phyloP scores from a whole-genome alignment of 352 stramenopile species.

The Salisapilia sapeloensis region DNA sequence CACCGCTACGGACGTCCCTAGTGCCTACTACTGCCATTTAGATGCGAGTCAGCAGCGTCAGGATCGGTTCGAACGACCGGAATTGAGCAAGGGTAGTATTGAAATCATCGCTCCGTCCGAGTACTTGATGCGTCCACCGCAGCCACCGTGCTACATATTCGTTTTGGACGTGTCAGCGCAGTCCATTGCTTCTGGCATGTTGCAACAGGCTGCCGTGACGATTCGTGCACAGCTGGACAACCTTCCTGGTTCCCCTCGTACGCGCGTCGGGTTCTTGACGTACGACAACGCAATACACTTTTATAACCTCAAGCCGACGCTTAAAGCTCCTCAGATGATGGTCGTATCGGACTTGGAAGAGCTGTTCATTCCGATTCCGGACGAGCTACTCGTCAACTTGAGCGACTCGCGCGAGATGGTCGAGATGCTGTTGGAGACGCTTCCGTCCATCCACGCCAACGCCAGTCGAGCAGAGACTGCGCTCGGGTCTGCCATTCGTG shows the following conservation, averaged over 20 bases:
- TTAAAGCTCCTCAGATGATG: slow-evolving; percentile 83
- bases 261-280: slow-evolving; percentile 72
- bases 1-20: slow-evolving; percentile 81
- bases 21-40: slow-evolving; percentile 97
- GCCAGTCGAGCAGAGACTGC: slow-evolving; percentile 57
- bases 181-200: slow-evolving; percentile 44
- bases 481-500: slow-evolving; percentile 81
- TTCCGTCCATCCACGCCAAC: slow-evolving; percentile 85
- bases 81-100: slow-evolving; percentile 55
- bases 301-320: slow-evolving; percentile 78
- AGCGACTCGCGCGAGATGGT: slow-evolving; percentile 87
- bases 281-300: slow-evolving; percentile 80
- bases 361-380: slow-evolving; percentile 82
- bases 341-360: slow-evolving; percentile 77
- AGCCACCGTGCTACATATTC: slow-evolving; percentile 80
- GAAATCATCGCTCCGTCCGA: slow-evolving; percentile 77
- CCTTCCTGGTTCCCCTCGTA: slow-evolving; percentile 47
- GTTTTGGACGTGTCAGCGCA: slow-evolving; percentile 79
- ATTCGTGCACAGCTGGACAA: slow-evolving; percentile 75
- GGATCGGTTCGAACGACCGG: slow-evolving; percentile 67
- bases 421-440: slow-evolving; percentile 90
- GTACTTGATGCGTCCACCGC: slow-evolving; percentile 83
- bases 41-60: slow-evolving; percentile 88
- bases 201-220: slow-evolving; percentile 52
- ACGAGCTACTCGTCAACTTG: slow-evolving; percentile 97